Conservation (phyloP, 345 rosid species). For the Ceriops zippeliana region DNA sequence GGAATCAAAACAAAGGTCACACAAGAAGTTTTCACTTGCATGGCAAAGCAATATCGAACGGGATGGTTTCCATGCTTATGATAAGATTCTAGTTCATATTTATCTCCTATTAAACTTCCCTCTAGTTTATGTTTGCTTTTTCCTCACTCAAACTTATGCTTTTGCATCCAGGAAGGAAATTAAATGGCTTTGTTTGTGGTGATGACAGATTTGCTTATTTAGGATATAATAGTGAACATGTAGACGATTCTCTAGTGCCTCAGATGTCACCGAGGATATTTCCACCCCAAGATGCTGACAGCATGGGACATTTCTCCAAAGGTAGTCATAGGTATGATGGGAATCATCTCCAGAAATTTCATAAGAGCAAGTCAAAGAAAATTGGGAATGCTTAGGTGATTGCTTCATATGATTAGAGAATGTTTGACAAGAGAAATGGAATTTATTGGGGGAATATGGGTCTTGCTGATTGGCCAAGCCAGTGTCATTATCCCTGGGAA, state of each 20-base stretch:
- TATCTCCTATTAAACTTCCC: neutral
- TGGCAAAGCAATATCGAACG: too few species aligned
- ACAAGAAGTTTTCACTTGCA: conserved; percentile 58
- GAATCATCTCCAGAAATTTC: conserved; percentile 43
- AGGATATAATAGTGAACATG: conserved; percentile 48
- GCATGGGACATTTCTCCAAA: conserved; percentile 39
- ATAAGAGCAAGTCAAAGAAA: conserved; percentile 47
- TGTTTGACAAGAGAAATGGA: conserved; percentile 47
- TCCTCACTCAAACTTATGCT: conserved; percentile 19
- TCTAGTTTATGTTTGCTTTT: neutral
- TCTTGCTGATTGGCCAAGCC: conserved; percentile 50
- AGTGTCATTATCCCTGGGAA: conserved; percentile 29
- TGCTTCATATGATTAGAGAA: conserved; percentile 32
- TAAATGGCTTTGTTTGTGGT: conserved; percentile 56
- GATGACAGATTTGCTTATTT: conserved; percentile 57
- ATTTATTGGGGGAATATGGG: conserved; percentile 43
- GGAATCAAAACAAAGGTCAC: conserved; percentile 89
- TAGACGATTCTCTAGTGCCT: conserved; percentile 53
- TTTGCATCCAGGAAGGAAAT: conserved; percentile 62
- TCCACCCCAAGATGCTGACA: conserved; percentile 34
- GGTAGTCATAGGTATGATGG: conserved; percentile 46
- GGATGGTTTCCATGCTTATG: conserved; percentile 47
- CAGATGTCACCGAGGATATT: conserved; percentile 46
- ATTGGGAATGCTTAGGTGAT: conserved; percentile 30
- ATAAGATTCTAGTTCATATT: conserved; percentile 19